Percentiles rank a stretch among this genome's conserved stretches.
Conservation (phyloP, 805 yeast species). For the Zygoascus flipseniorum region DNA sequence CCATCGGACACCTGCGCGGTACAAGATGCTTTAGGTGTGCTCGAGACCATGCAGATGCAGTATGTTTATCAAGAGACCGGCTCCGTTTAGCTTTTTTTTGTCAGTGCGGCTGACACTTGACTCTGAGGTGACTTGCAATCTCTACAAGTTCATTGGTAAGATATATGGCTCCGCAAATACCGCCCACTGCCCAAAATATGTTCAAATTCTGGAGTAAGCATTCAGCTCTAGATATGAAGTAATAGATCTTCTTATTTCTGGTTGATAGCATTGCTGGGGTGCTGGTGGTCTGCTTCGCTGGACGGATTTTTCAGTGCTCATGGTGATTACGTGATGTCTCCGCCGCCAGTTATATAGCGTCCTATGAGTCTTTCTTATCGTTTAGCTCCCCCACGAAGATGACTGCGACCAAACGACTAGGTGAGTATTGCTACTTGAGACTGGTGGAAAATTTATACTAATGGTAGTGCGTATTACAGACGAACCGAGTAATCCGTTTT, state of each 20-base stretch:
- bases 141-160: too few species aligned
- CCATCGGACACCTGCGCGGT: slow-evolving; percentile 8
- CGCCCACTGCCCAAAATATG: too few species aligned
- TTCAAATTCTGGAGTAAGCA: too few species aligned
- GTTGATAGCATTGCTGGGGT: too few species aligned
- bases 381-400: not conserved
- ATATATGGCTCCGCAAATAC: too few species aligned
- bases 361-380: not conserved
- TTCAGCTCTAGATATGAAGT: too few species aligned
- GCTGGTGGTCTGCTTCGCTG: too few species aligned
- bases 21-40: not conserved
- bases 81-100: not conserved
- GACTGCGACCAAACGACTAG: not conserved
- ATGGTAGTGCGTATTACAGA: slow-evolving; percentile 6
- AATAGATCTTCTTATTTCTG: too few species aligned
- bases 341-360: not conserved
- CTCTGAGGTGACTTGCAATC: too few species aligned
- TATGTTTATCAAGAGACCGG: not conserved
- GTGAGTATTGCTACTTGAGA: not conserved
- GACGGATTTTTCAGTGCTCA: not conserved
- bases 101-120: not conserved
- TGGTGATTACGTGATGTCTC: not conserved
- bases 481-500: slow-evolving; percentile 49
- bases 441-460: not conserved
- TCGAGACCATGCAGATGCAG: not conserved